phyloP scores from a whole-genome alignment of 495 filamentous ascomycete species.

The Aspergillus affinis region DNA sequence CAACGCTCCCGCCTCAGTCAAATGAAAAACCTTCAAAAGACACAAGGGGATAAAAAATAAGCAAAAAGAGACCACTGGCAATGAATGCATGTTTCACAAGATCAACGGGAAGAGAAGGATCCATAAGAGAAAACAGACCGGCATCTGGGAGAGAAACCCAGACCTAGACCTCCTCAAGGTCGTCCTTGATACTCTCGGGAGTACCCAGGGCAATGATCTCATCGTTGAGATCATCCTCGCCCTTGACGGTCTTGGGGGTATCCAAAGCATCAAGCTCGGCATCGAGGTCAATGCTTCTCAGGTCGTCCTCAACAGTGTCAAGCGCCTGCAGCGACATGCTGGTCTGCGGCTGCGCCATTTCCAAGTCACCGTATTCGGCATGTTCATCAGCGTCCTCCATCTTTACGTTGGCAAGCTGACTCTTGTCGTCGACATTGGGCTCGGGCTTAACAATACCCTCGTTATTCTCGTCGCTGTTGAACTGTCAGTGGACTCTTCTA shows the following conservation, averaged over 20 bases:
- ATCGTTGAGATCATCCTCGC: not conserved
- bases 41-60: not conserved
- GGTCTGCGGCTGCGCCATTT: slow-evolving; percentile 2
- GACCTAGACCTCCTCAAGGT: not conserved
- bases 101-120: not conserved
- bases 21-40: not conserved
- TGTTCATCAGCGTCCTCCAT: not conserved
- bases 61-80: no score
- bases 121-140: not conserved
- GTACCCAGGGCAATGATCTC: slow-evolving; percentile 2
- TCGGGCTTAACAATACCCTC: not conserved
- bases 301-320: not conserved
- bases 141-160: not conserved
- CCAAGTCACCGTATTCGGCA: not conserved
- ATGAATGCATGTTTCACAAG: not conserved
- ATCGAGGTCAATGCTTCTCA: slow-evolving; percentile 4
- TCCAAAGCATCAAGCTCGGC: slow-evolving; percentile 13
- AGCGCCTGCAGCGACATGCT: not conserved
- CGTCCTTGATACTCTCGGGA: no score
- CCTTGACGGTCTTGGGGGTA: not conserved
- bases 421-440: not conserved
- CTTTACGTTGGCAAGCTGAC: not conserved
- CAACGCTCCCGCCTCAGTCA: no score
- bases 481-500: not conserved
- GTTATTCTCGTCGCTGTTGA: not conserved